Conservation (phyloP, 2,329 filamentous ascomycete genomes). For the Neofusicoccum kwambonambiense region DNA sequence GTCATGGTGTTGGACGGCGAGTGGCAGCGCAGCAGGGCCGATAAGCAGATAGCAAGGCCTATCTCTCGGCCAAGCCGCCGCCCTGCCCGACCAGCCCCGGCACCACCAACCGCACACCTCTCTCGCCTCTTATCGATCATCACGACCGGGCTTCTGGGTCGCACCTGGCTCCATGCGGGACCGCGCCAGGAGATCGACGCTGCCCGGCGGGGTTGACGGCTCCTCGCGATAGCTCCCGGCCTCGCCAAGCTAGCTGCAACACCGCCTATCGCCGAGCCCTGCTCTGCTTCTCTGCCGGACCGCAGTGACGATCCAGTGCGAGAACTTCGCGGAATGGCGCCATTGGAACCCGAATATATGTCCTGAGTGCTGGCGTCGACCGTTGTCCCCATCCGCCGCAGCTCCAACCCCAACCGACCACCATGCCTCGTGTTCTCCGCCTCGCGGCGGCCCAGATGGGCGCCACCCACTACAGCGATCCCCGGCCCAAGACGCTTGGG, state of each 20-base stretch:
- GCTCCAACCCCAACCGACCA: background rate
- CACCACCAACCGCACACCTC: background rate
- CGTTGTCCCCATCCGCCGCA: background rate
- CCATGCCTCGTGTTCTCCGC: slow-evolving; percentile 41
- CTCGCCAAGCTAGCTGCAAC: background rate
- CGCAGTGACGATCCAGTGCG: no score
- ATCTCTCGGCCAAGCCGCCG: background rate
- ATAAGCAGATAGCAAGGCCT: slow-evolving; percentile 1
- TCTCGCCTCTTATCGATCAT: background rate
- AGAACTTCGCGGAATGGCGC: no score
- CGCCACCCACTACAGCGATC: slow-evolving; percentile 42
- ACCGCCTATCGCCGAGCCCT: background rate
- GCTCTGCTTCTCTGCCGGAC: no score
- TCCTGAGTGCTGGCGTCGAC: background rate
- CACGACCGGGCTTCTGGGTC: background rate
- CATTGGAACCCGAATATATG: background rate
- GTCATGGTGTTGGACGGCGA: background rate
- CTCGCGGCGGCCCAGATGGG: slow-evolving; percentile 56
- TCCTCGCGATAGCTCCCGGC: background rate
- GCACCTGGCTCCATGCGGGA: background rate
- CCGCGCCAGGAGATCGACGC: background rate
- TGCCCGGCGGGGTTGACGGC: background rate
- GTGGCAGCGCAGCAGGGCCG: background rate
- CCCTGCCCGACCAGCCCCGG: background rate
- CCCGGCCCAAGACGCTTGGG: slow-evolving; percentile 40